Percentiles rank a stretch among this genome's conserved stretches.
phyloP scores from a whole-genome alignment of 768 basidiomycete genomes.

The Fomitopsis serialis region DNA sequence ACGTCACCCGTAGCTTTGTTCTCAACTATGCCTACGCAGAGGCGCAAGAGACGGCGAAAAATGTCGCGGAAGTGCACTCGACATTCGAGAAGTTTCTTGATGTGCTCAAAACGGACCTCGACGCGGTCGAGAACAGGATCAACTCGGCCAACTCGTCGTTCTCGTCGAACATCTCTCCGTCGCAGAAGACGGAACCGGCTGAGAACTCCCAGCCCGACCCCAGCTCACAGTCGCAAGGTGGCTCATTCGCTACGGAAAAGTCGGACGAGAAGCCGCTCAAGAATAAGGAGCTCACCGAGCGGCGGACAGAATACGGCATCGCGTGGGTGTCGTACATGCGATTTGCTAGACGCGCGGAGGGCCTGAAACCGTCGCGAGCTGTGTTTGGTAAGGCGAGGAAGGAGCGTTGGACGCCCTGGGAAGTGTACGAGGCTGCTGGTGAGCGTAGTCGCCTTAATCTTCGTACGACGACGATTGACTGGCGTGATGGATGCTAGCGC shows the following conservation, averaged over 20 bases:
- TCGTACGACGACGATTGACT: neutral
- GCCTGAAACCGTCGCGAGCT: constrained; percentile 69
- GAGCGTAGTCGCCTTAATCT: constrained; percentile 10
- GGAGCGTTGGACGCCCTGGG: constrained; percentile 78
- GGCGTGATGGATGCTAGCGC: constrained; percentile 40
- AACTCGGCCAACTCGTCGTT: constrained; percentile 34
- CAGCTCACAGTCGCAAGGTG: constrained; percentile 13
- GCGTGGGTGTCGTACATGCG: constrained; percentile 92
- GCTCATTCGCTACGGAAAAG: constrained; percentile 45
- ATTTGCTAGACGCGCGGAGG: constrained; percentile 84
- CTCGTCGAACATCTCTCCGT: constrained; percentile 27
- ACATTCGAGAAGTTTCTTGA: constrained; percentile 71
- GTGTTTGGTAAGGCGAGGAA: constrained; percentile 82
- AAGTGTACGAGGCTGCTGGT: constrained; percentile 93
- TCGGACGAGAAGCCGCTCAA: constrained; percentile 51
- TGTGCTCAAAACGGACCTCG: constrained; percentile 58
- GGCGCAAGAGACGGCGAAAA: constrained; percentile 54
- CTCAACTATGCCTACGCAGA: constrained; percentile 91
- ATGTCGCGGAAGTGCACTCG: constrained; percentile 63
- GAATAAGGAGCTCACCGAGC: constrained; percentile 50
- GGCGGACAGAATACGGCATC: constrained; percentile 67
- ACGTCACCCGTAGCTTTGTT: constrained; percentile 53
- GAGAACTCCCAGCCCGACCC: neutral
- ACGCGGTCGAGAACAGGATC: constrained; percentile 45
- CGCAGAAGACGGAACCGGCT: constrained; percentile 4